Evolutionary conservation across 148 eudicot species (phyloP).

Genomic region (Agrostemma githago): DNA sequence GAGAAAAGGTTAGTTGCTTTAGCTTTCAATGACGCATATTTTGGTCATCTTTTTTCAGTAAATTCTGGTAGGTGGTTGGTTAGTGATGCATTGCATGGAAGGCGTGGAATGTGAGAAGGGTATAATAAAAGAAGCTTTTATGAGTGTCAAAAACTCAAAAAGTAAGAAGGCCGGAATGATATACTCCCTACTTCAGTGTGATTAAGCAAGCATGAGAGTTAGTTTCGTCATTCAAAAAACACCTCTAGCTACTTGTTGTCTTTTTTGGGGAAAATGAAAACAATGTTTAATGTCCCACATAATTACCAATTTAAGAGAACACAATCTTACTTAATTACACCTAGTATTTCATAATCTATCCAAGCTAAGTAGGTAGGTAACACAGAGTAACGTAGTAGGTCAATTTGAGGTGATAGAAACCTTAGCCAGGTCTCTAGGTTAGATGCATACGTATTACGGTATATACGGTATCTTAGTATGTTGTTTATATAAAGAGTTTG

Average conservation of each 20-base stretch:
- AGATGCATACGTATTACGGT: too few relatives aligned
- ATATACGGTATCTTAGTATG: too few relatives aligned
- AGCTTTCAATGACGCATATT: slow-evolving; percentile 8
- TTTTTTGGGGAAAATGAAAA: not conserved
- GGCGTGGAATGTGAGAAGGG: not conserved
- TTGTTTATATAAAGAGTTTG: too few relatives aligned
- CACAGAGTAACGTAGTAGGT: not conserved
- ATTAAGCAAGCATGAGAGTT: slow-evolving; percentile 18
- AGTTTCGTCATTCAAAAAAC: slow-evolving; percentile 23
- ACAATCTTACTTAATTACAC: not conserved
- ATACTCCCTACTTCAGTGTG: not conserved
- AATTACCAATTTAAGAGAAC: not conserved
- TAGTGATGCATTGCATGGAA: slow-evolving; percentile 14
- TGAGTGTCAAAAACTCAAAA: slow-evolving; percentile 10
- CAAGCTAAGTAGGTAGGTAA: too few relatives aligned
- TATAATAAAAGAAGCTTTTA: not conserved
- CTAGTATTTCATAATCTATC: too few relatives aligned
- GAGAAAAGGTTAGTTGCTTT: slow-evolving; percentile 6
- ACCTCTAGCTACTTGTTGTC: slow-evolving; percentile 1
- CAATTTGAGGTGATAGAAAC: not conserved
- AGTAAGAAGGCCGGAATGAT: slow-evolving; percentile 11
- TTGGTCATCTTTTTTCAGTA: not conserved
- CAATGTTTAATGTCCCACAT: slow-evolving; percentile 21
- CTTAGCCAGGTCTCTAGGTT: too few relatives aligned
- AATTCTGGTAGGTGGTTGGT: slow-evolving; percentile 2